phyloP scores from a whole-genome alignment of 2,329 filamentous ascomycete genomes.

The Phialophora expanda region DNA sequence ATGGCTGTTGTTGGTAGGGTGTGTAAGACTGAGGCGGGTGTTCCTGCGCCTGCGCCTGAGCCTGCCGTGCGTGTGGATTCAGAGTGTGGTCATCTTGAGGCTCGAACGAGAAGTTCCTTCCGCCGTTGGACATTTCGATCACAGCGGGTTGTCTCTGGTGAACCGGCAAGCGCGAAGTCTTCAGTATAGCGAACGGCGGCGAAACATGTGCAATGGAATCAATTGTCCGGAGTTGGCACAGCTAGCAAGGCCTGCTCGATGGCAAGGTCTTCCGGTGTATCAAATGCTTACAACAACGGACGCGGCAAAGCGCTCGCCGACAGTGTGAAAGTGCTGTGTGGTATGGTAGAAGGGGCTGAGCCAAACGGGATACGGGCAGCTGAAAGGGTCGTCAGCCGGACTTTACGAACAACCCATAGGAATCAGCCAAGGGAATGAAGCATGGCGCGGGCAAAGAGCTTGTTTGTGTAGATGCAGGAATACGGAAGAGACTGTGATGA shows the following conservation, averaged over 20 bases:
- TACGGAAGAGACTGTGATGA: not conserved
- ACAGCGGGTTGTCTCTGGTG: slow-evolving; percentile 17
- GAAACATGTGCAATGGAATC: not conserved
- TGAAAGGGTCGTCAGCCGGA: not conserved
- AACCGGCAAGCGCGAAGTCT: not conserved
- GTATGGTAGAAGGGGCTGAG: not conserved
- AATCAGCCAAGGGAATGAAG: not conserved
- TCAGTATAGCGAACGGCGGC: not conserved
- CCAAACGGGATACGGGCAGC: not conserved
- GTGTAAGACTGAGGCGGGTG: slow-evolving; percentile 21
- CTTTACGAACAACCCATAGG: not conserved
- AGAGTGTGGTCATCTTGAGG: slow-evolving; percentile 35
- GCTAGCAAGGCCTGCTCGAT: not conserved
- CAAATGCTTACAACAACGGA: too few species aligned
- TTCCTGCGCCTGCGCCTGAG: slow-evolving; percentile 18
- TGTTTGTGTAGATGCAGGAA: not conserved
- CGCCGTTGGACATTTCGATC: slow-evolving; percentile 30
- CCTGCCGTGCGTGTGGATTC: slow-evolving; percentile 13
- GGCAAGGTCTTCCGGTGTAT: not conserved
- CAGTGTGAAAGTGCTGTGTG: not conserved
- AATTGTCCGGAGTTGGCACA: not conserved
- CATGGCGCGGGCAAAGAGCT: not conserved
- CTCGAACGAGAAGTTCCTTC: slow-evolving; percentile 40
- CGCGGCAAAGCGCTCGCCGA: too few species aligned
- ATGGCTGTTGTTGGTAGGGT: slow-evolving; percentile 28